Conservation (phyloP, 75 land plant genomes). For the Pinus taeda region DNA sequence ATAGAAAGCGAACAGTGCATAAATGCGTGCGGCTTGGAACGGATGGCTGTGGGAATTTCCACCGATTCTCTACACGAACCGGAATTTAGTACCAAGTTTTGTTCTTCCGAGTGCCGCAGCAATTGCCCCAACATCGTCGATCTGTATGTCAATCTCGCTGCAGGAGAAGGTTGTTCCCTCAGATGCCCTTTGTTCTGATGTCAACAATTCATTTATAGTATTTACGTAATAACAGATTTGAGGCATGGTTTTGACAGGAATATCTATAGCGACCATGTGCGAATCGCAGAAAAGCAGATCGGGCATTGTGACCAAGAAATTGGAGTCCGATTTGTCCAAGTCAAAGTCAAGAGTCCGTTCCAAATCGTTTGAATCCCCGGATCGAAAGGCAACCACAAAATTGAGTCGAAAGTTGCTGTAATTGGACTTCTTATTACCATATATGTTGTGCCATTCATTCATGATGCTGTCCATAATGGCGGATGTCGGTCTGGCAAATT, state of each 20-base stretch:
- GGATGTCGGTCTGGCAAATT: too few relatives aligned
- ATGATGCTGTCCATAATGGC: too few relatives aligned
- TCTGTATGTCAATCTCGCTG: slow-evolving; percentile 21
- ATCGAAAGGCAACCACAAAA: neutral
- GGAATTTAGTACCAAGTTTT: slow-evolving; percentile 3
- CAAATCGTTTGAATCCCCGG: neutral
- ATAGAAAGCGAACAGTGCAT: slow-evolving; percentile 27
- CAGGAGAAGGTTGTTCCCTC: slow-evolving; percentile 16
- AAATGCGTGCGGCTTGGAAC: slow-evolving; percentile 18
- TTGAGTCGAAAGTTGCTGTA: too few relatives aligned
- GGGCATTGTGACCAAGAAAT: neutral
- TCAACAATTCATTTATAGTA: neutral
- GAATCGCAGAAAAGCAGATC: neutral
- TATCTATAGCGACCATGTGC: neutral
- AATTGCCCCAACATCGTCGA: slow-evolving; percentile 23
- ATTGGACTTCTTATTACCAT: too few relatives aligned
- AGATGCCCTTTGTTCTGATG: neutral
- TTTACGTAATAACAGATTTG: neutral
- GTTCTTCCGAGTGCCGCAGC: slow-evolving; percentile 13
- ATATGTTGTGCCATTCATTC: too few relatives aligned
- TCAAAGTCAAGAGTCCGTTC: neutral
- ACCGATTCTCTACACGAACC: slow-evolving; percentile 16
- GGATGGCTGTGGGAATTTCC: slow-evolving; percentile 18
- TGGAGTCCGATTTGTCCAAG: neutral
- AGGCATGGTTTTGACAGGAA: neutral